These are phyloP conservation scores for Gaeumannomyces tritici DNA, from an alignment of 2,329 filamentous ascomycete species.

Conservation along the genomic window DNA sequence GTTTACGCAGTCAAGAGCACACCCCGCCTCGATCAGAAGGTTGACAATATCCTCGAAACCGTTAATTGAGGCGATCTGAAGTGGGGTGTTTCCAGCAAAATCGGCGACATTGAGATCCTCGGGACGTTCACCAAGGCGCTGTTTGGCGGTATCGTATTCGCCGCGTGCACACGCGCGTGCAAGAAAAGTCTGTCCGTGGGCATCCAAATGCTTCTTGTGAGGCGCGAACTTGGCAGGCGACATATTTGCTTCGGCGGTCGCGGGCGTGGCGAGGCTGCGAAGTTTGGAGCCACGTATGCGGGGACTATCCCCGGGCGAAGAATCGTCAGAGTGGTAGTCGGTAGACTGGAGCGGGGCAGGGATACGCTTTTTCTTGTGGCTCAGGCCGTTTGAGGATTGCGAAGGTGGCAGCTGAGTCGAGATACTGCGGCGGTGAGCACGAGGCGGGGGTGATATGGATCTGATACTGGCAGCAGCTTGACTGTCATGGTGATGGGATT, in stretches of 20 bases:
- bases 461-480: slow-evolving; percentile 24
- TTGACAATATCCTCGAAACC: slow-evolving; percentile 81
- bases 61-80: slow-evolving; percentile 86
- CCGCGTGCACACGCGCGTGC: slow-evolving; percentile 85
- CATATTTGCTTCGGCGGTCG: slow-evolving; percentile 48
- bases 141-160: slow-evolving; percentile 69
- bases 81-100: slow-evolving; percentile 90
- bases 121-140: slow-evolving; percentile 65
- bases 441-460: slow-evolving; percentile 51
- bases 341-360: slow-evolving; percentile 52
- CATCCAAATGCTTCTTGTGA: slow-evolving; percentile 82
- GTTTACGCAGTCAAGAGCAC: slow-evolving; percentile 69
- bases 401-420: slow-evolving; percentile 51
- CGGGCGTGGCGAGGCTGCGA: slow-evolving; percentile 44
- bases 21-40: slow-evolving; percentile 75
- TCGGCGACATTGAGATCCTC: slow-evolving; percentile 85
- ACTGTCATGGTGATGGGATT: slow-evolving; percentile 20
- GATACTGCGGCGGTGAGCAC: slow-evolving; percentile 51
- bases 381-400: slow-evolving; percentile 42
- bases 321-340: slow-evolving; percentile 60
- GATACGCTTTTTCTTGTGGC: slow-evolving; percentile 50
- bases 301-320: slow-evolving; percentile 50
- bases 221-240: slow-evolving; percentile 59
- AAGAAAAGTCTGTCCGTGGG: slow-evolving; percentile 82
- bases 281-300: slow-evolving; percentile 49